A percentile compares a stretch with the other conserved stretches of the same genome.
Conservation (phyloP, 169 alveolate species). For the Plasmodium relictum region DNA sequence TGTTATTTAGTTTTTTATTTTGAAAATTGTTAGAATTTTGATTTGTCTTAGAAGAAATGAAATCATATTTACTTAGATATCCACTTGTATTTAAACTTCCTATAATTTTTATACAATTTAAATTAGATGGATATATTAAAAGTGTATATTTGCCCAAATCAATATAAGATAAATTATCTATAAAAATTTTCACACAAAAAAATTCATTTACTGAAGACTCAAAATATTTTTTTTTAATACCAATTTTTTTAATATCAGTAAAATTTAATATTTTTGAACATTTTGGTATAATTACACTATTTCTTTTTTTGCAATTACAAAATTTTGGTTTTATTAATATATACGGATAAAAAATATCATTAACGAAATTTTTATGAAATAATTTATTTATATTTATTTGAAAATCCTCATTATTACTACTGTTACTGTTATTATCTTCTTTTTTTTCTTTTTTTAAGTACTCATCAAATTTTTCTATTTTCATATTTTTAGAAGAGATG, state of each 20-base stretch:
- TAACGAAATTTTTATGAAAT: conserved; percentile 17
- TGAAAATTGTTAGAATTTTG: background rate
- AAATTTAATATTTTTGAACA: conserved; percentile 43
- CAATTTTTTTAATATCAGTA: conserved; percentile 27
- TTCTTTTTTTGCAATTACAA: conserved; percentile 62
- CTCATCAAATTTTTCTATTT: background rate
- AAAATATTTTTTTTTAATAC: conserved; percentile 54
- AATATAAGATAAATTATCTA: conserved; percentile 15
- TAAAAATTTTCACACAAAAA: conserved; percentile 25
- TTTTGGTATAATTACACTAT: conserved; percentile 62
- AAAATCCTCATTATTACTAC: background rate
- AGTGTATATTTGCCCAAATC: conserved; percentile 62
- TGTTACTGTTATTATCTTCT: background rate
- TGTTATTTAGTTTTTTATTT: background rate
- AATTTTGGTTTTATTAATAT: conserved; percentile 33
- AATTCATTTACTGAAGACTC: conserved; percentile 22
- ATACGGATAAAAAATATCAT: conserved; percentile 59
- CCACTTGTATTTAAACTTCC: conserved; percentile 60
- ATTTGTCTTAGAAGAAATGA: background rate
- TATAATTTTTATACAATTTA: conserved; percentile 55
- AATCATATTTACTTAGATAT: background rate
- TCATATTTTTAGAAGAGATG: background rate
- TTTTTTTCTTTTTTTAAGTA: background rate
- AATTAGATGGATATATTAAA: conserved; percentile 59
- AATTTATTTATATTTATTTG: conserved; percentile 1